Percentiles rank a stretch among this genome's conserved stretches.
phyloP scores from a whole-genome alignment of 352 stramenopile species.

The Globisporangium spiculum region DNA sequence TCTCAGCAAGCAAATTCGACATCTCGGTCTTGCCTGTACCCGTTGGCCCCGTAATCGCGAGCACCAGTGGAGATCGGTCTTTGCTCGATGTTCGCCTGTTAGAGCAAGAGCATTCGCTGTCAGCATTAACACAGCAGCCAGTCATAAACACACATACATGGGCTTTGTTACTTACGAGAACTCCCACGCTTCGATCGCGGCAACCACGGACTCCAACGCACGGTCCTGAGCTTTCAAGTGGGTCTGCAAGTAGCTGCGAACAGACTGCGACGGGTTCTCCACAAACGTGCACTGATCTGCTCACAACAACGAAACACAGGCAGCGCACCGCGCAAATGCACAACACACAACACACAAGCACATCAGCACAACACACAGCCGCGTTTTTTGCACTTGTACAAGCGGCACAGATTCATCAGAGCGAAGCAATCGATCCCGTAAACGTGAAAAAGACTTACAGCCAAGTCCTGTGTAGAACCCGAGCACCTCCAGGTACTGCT shows the following conservation, averaged over 20 bases:
- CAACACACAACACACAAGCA: neutral
- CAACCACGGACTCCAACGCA: constrained; percentile 61
- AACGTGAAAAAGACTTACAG: constrained; percentile 28
- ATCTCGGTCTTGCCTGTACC: constrained; percentile 90
- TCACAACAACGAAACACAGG: neutral
- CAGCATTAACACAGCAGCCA: neutral
- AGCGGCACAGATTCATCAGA: neutral
- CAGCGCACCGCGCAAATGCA: neutral
- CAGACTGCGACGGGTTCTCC: constrained; percentile 57
- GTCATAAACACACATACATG: neutral
- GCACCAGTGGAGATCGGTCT: constrained; percentile 75
- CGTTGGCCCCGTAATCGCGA: constrained; percentile 88
- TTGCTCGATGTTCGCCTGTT: constrained; percentile 48
- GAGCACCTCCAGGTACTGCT: constrained; percentile 34
- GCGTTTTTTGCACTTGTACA: neutral
- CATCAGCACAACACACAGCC: neutral
- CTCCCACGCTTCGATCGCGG: constrained; percentile 77
- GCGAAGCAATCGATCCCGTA: neutral
- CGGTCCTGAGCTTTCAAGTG: constrained; percentile 68
- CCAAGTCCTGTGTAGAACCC: constrained; percentile 51
- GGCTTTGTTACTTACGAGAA: constrained; percentile 49
- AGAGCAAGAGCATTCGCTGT: neutral
- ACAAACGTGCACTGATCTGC: constrained; percentile 74
- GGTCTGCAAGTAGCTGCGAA: constrained; percentile 53
- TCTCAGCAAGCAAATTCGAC: constrained; percentile 79